Percentiles rank a stretch among this genome's conserved stretches.
Conservation (phyloP, 2,329 filamentous ascomycete species). For the Fusarium bulbicola region DNA sequence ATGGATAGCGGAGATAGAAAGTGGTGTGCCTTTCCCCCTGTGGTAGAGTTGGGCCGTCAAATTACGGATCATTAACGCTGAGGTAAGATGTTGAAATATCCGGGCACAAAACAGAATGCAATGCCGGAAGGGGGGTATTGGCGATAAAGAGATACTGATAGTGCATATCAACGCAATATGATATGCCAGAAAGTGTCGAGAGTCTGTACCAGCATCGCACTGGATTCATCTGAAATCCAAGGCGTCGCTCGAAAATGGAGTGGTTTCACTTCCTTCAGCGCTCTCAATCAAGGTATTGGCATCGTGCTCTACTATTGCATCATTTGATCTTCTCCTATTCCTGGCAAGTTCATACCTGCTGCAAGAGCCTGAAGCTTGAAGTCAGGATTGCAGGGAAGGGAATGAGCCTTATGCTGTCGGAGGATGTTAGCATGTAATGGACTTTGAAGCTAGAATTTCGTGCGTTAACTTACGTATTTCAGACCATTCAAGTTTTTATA, state of each 20-base stretch:
- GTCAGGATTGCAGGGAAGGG: conserved; percentile 89
- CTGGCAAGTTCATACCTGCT: conserved; percentile 54
- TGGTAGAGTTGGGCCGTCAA: conserved; percentile 7
- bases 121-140: conserved; percentile 30
- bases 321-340: conserved; percentile 58
- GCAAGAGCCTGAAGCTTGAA: conserved; percentile 60
- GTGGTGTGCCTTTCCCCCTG: conserved; percentile 19
- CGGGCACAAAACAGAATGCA: neutral
- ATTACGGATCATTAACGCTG: conserved; percentile 29
- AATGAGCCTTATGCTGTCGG: conserved; percentile 77
- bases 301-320: conserved; percentile 41
- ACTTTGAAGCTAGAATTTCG: neutral
- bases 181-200: conserved; percentile 28
- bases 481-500: conserved; percentile 99
- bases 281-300: neutral
- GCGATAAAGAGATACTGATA: conserved; percentile 25
- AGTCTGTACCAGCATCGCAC: neutral
- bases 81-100: conserved; percentile 31
- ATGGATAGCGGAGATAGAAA: conserved; percentile 4
- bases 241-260: neutral
- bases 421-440: conserved; percentile 44
- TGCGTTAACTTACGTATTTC: conserved; percentile 77
- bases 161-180: conserved; percentile 17
- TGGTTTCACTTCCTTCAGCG: neutral
- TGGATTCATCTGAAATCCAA: neutral